Conservation (phyloP, 73 alveolate genomes). For the Paramecium tetraurelia region DNA sequence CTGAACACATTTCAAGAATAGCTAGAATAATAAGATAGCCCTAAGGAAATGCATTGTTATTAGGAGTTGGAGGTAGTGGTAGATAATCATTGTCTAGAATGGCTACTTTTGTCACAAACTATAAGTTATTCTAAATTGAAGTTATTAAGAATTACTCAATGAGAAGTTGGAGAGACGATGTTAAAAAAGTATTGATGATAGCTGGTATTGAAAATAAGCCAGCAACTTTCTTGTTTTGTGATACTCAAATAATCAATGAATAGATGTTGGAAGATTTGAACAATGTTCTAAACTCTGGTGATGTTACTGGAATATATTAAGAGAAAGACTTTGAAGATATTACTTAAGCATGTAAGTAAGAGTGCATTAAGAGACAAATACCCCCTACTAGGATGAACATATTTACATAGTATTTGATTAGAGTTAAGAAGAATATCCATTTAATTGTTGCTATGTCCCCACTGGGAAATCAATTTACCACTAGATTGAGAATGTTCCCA, state of each 20-base stretch:
- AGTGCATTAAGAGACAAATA: slow-evolving; percentile 50
- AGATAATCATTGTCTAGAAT: slow-evolving; percentile 95
- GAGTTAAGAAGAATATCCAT: slow-evolving; percentile 96
- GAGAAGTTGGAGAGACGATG: slow-evolving; percentile 98
- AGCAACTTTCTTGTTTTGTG: slow-evolving; percentile 97
- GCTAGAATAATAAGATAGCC: slow-evolving; percentile 99
- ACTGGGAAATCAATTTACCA: slow-evolving; percentile 94
- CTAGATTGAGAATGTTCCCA: slow-evolving; percentile 98
- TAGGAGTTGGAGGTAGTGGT: slow-evolving; percentile 99
- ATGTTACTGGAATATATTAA: slow-evolving; percentile 94
- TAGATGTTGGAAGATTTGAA: slow-evolving; percentile 98
- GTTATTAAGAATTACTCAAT: slow-evolving; percentile 97
- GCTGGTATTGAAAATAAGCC: slow-evolving; percentile 96
- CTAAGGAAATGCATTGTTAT: slow-evolving; percentile 96
- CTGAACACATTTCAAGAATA: slow-evolving; percentile 99
- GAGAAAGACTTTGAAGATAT: slow-evolving; percentile 64
- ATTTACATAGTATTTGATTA: slow-evolving; percentile 70
- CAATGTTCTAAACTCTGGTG: slow-evolving; percentile 97
- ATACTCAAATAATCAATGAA: slow-evolving; percentile 98
- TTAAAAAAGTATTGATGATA: slow-evolving; percentile 90
- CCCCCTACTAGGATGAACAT: slow-evolving; percentile 62
- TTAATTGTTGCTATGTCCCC: slow-evolving; percentile 99
- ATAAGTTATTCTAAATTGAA: slow-evolving; percentile 96
- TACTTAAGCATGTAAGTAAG: slow-evolving; percentile 53
- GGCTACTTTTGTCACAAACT: slow-evolving; percentile 95